Evolutionary conservation across 2,329 filamentous ascomycete species (phyloP), one percentile per base, ranked within the genome.

Genomic region (Tolypocladium cylindrosporum): DNA sequence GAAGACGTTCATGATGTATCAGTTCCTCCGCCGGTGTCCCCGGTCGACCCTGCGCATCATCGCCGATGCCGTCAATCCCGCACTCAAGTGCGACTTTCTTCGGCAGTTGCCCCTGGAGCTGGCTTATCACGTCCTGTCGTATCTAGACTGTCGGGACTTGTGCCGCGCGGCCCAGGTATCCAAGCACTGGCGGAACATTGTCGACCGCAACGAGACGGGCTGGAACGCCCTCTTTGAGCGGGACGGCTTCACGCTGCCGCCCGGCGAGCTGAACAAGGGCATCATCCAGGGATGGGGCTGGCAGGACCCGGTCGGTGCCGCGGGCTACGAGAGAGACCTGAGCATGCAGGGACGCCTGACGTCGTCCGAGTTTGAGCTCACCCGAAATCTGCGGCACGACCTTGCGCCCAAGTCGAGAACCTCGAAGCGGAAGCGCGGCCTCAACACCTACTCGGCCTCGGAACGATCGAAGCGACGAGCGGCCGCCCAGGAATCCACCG

Each of bases 1-100:
- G 82, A 94, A 99, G 74, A 89, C 89, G 0, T 96, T 96, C 69
- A 87, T 99, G 74, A 96, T 99, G 86, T 97, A 95, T 69, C 93
- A 99, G 69, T 85, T 99, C 57, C 81, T 99, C 34, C 87, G 90
- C 58, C 83, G 94, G 53, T 97, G 92, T 68, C 85, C 91, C 7
- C 89, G 95, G 64, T 88, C 91, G 48, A 96, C 92, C 0, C 79
- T 99, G 6, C 91, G 94, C 67, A 87, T 96, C 57, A 87, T 99
- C 57, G 91, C 93, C 41, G 87, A 91, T 63, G 86, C 91, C 16
- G 92, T 99, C 63, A 97, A 96, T 67, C 94, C 94, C 9, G 91
- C 93, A 0, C 75, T 99, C 58, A 97, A 96, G 72, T 96, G 91
- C 68, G 94, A 99, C 70, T 97, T 97, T 61, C 77, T 99, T 55